These are phyloP conservation scores for Lanmaoa pseudosensibilis DNA, from an alignment of 768 basidiomycete genomes.

Conservation along the genomic window DNA sequence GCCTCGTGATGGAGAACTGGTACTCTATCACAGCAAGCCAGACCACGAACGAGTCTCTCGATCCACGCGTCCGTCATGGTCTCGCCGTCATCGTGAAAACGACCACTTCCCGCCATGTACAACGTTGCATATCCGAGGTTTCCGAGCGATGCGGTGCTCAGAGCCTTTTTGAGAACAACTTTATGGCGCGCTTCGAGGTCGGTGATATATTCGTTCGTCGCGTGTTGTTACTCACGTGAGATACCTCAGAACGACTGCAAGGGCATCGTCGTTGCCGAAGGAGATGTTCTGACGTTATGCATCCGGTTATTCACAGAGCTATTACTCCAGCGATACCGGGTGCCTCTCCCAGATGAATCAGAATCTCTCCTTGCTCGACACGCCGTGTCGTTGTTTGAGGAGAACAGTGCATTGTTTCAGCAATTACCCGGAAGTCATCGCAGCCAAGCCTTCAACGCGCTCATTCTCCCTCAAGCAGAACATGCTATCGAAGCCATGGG, in stretches of 20 bases:
- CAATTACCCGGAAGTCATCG: slow-evolving; percentile 31
- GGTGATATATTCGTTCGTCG: slow-evolving; percentile 3
- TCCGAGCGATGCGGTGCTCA: slow-evolving; percentile 67
- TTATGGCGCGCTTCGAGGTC: slow-evolving; percentile 57
- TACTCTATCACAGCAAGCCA: slow-evolving; percentile 36
- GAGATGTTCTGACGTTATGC: slow-evolving; percentile 50
- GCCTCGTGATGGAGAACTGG: slow-evolving; percentile 52
- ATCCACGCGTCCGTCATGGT: no score
- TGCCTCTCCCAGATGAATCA: slow-evolving; percentile 44
- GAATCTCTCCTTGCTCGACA: slow-evolving; percentile 57
- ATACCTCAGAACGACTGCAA: slow-evolving; percentile 37
- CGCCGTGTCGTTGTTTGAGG: slow-evolving; percentile 44
- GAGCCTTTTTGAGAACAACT: slow-evolving; percentile 64
- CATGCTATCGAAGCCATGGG: slow-evolving; percentile 59
- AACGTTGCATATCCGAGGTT: slow-evolving; percentile 50
- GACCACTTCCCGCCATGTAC: slow-evolving; percentile 41
- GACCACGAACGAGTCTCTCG: no score
- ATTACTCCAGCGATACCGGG: slow-evolving; percentile 50
- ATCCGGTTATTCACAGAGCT: slow-evolving; percentile 62
- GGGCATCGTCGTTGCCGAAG: slow-evolving; percentile 61
- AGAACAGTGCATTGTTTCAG: slow-evolving; percentile 42
- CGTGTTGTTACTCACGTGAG: no score
- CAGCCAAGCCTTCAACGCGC: slow-evolving; percentile 42
- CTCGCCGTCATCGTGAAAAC: no score
- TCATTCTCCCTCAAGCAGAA: slow-evolving; percentile 57